Evolutionary conservation across 352 stramenopile genomes (phyloP).

Genomic region (Phytophthora foliorum): DNA sequence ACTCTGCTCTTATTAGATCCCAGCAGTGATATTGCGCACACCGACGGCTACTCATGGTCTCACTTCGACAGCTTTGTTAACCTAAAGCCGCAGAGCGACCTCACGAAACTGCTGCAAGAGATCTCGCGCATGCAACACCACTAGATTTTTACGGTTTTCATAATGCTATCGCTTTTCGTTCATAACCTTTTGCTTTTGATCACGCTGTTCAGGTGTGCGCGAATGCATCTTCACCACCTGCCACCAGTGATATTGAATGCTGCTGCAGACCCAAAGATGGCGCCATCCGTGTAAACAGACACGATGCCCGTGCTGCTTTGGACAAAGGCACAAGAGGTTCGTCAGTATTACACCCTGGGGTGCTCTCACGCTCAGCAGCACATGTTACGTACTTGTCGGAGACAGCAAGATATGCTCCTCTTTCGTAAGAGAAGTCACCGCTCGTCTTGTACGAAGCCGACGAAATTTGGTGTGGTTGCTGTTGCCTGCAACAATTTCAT

Average conservation of each 20-base stretch:
- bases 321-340: background rate
- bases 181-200: slow-evolving; percentile 4
- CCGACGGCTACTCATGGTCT: slow-evolving; percentile 85
- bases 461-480: slow-evolving; percentile 29
- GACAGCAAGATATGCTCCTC: slow-evolving; percentile 60
- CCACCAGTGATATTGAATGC: slow-evolving; percentile 23
- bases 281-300: slow-evolving; percentile 60
- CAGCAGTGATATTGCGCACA: slow-evolving; percentile 54
- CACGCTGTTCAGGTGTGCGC: background rate
- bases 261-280: slow-evolving; percentile 24
- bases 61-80: slow-evolving; percentile 79
- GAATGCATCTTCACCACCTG: slow-evolving; percentile 20
- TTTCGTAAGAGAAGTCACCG: slow-evolving; percentile 72
- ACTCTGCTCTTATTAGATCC: slow-evolving; percentile 31
- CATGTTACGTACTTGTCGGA: slow-evolving; percentile 71
- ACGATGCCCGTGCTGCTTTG: slow-evolving; percentile 56
- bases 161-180: slow-evolving; percentile 22
- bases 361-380: background rate
- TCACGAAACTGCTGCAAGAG: slow-evolving; percentile 71
- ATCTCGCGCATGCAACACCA: slow-evolving; percentile 66
- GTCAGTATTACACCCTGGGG: slow-evolving; percentile 11
- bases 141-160: slow-evolving; percentile 28
- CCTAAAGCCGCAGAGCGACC: slow-evolving; percentile 48
- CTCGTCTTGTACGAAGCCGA: slow-evolving; percentile 74
- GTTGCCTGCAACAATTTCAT: slow-evolving; percentile 25